Evolutionary conservation across 768 basidiomycete species (phyloP).

Genomic region (Amanita brunnescens): DNA sequence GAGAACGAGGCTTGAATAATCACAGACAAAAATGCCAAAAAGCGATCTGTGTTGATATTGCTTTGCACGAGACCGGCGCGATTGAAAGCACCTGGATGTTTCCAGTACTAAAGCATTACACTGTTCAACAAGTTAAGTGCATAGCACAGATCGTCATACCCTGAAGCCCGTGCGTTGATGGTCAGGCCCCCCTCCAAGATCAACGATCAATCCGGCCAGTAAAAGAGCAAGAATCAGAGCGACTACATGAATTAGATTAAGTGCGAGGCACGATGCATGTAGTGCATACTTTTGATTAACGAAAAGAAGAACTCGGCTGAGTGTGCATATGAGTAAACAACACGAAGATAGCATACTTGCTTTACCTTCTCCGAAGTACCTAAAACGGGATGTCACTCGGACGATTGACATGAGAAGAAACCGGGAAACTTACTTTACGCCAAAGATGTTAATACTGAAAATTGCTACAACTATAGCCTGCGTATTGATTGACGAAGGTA

Average conservation of each 20-base stretch:
- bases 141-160: conserved; percentile 22
- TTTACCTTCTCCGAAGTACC: conserved; percentile 60
- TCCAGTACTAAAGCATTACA: conserved; percentile 44
- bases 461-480: conserved; percentile 50
- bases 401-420: neutral
- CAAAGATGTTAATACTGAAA: conserved; percentile 58
- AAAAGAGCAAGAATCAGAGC: conserved; percentile 52
- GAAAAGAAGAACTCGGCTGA: conserved; percentile 61
- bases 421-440: conserved; percentile 41
- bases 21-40: conserved; percentile 35
- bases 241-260: conserved; percentile 25
- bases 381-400: conserved; percentile 10
- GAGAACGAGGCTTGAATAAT: conserved; percentile 58
- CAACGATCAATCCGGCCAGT: conserved; percentile 56
- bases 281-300: conserved; percentile 47
- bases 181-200: conserved; percentile 70
- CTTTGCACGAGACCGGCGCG: conserved; percentile 32
- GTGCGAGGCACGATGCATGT: neutral
- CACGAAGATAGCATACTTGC: neutral
- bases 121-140: neutral
- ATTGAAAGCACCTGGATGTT: conserved; percentile 55
- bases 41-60: conserved; percentile 38
- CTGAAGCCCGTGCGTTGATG: conserved; percentile 62
- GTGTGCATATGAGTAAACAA: neutral
- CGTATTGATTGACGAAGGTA: neutral